These are phyloP conservation scores for Backusella tarrabulga DNA, from an alignment of 192 early-diverging fungal species.

Conservation along the genomic window DNA sequence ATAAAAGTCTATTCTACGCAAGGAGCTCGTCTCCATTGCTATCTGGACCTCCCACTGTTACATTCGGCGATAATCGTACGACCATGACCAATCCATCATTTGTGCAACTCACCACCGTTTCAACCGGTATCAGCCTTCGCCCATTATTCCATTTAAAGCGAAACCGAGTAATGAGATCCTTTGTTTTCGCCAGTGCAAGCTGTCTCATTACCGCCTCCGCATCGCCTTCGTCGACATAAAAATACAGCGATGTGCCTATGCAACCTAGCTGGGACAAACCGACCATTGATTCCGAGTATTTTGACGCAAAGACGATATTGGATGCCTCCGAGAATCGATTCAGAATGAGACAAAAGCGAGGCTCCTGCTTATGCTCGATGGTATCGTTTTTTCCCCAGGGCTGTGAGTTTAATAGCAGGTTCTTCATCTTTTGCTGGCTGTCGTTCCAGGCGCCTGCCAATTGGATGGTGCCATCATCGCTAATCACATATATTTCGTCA, in stretches of 20 bases:
- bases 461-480: background rate
- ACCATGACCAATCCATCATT: slow-evolving; percentile 28
- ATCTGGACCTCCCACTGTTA: background rate
- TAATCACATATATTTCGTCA: background rate
- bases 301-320: slow-evolving; percentile 1
- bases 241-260: slow-evolving; percentile 9
- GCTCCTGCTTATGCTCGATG: slow-evolving; percentile 5
- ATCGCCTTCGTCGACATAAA: slow-evolving; percentile 5
- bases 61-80: slow-evolving; percentile 10
- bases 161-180: background rate
- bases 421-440: background rate
- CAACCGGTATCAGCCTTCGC: background rate
- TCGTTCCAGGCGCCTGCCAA: slow-evolving; percentile 1
- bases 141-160: slow-evolving; percentile 23
- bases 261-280: background rate
- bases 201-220: slow-evolving; percentile 5
- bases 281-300: background rate
- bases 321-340: slow-evolving; percentile 8
- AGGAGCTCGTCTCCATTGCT: background rate
- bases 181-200: background rate
- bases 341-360: slow-evolving; percentile 22
- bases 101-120: slow-evolving; percentile 17
- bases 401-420: background rate
- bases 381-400: slow-evolving; percentile 10
- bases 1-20: background rate